phyloP scores from a whole-genome alignment of 345 rosid species.

The Acer yangbiense region DNA sequence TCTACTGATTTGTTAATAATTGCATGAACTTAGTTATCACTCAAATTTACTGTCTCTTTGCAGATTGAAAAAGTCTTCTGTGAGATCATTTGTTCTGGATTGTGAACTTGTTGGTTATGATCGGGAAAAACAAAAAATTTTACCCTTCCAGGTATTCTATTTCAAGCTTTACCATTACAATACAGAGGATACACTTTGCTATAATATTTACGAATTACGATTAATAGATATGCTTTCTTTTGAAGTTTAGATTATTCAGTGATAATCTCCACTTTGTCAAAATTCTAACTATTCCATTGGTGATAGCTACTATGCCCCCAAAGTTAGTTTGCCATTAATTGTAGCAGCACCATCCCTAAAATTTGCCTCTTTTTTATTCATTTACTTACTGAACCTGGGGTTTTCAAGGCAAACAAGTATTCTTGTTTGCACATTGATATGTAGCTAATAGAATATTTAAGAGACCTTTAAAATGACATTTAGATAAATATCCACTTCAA shows the following conservation, averaged over 20 bases:
- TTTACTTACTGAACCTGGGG: not conserved
- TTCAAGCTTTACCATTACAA: not conserved
- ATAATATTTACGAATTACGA: not conserved
- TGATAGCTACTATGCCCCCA: conserved; percentile 12
- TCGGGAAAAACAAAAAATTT: conserved; percentile 69
- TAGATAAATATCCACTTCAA: not conserved
- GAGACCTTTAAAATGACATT: not conserved
- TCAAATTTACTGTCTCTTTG: conserved; percentile 26
- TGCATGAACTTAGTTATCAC: conserved; percentile 12
- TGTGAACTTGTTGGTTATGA: conserved; percentile 94
- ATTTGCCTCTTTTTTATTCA: conserved; percentile 6
- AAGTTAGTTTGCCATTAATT: conserved; percentile 10
- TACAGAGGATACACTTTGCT: not conserved
- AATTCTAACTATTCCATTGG: conserved; percentile 11
- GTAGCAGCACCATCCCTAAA: conserved; percentile 13
- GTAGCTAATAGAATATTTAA: not conserved
- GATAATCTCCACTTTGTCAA: conserved; percentile 1
- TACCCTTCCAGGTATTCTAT: conserved; percentile 84
- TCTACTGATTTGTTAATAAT: not conserved
- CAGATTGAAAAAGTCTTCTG: conserved; percentile 78
- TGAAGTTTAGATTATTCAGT: not conserved
- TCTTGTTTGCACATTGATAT: not conserved
- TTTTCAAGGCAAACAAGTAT: not conserved
- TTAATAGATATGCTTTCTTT: not conserved
- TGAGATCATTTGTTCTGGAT: conserved; percentile 81